phyloP scores from a whole-genome alignment of 1,139 yeast genomes.

The Hemisphaericaspora xylofermentans region DNA sequence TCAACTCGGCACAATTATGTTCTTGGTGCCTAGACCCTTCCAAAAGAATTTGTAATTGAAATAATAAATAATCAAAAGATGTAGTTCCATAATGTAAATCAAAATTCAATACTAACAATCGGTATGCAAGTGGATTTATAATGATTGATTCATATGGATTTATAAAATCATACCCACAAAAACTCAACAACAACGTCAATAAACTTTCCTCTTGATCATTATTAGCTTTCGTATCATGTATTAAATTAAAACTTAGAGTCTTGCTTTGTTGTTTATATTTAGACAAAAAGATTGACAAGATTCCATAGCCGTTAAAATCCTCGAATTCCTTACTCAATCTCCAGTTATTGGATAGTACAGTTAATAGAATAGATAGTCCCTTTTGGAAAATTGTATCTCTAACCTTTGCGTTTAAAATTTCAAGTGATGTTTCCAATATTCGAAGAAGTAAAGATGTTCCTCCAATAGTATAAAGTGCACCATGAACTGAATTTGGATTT shows the following conservation, averaged over 20 bases:
- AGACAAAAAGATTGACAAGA: slow-evolving; percentile 31
- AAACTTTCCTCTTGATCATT: slow-evolving; percentile 14
- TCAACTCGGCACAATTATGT: slow-evolving; percentile 51
- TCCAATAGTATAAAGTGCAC: slow-evolving; percentile 36
- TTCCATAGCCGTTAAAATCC: slow-evolving; percentile 41
- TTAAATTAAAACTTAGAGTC: slow-evolving; percentile 18
- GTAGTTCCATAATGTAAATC: slow-evolving; percentile 38
- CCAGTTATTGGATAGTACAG: slow-evolving; percentile 35
- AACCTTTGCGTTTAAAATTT: slow-evolving; percentile 8
- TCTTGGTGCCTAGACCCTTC: slow-evolving; percentile 48
- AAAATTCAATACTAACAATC: slow-evolving; percentile 33
- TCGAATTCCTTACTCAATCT: slow-evolving; percentile 43
- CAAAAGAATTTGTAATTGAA: slow-evolving; percentile 56
- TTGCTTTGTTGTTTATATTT: slow-evolving; percentile 29
- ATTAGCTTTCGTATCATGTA: slow-evolving; percentile 7
- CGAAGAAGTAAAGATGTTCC: slow-evolving; percentile 35
- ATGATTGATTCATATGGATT: slow-evolving; percentile 31
- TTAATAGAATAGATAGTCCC: slow-evolving; percentile 26
- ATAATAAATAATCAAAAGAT: slow-evolving; percentile 49
- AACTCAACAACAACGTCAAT: slow-evolving; percentile 22
- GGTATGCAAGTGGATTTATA: slow-evolving; percentile 29
- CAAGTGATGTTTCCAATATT: slow-evolving; percentile 29
- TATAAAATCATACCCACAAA: slow-evolving; percentile 26
- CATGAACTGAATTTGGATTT: slow-evolving; percentile 29
- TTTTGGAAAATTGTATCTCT: slow-evolving; percentile 25